These are phyloP conservation scores for Diaporthe vaccinii DNA, from an alignment of 2,329 filamentous ascomycete genomes.

Conservation along the genomic window DNA sequence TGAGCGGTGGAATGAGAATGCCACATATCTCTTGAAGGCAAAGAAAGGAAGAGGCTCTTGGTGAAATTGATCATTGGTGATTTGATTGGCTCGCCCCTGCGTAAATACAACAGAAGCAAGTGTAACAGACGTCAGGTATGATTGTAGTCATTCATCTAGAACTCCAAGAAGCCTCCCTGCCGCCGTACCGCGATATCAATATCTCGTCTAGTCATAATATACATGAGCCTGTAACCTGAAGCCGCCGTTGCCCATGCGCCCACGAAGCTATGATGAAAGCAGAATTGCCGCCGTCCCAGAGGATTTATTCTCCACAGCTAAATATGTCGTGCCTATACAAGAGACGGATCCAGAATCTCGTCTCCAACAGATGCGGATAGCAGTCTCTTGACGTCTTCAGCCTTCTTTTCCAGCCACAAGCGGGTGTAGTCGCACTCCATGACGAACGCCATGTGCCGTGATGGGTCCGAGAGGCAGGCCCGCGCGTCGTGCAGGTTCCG, in stretches of 20 bases:
- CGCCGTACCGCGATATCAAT: background rate
- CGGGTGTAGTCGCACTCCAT: conserved; percentile 28
- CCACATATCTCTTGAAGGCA: background rate
- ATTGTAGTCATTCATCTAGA: background rate
- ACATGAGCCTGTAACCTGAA: background rate
- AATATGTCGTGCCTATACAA: background rate
- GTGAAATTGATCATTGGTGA: too few relatives aligned
- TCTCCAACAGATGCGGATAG: background rate
- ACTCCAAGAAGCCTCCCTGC: background rate
- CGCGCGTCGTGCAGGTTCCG: conserved; percentile 15
- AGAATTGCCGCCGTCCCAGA: background rate
- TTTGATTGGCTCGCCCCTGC: too few relatives aligned
- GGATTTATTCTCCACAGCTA: background rate
- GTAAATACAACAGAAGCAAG: background rate
- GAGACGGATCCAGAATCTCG: background rate
- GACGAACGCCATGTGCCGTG: conserved; percentile 26
- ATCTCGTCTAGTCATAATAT: background rate
- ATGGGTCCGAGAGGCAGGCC: conserved; percentile 9
- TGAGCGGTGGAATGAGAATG: background rate
- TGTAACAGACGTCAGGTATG: background rate
- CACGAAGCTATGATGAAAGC: background rate
- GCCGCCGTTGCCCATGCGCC: background rate
- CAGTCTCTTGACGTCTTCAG: conserved; percentile 28
- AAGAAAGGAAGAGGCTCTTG: too few relatives aligned
- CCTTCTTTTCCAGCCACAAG: conserved; percentile 29